These are phyloP conservation scores for Parietaria judaica DNA, from an alignment of 306 rosid species.

Conservation along the genomic window DNA sequence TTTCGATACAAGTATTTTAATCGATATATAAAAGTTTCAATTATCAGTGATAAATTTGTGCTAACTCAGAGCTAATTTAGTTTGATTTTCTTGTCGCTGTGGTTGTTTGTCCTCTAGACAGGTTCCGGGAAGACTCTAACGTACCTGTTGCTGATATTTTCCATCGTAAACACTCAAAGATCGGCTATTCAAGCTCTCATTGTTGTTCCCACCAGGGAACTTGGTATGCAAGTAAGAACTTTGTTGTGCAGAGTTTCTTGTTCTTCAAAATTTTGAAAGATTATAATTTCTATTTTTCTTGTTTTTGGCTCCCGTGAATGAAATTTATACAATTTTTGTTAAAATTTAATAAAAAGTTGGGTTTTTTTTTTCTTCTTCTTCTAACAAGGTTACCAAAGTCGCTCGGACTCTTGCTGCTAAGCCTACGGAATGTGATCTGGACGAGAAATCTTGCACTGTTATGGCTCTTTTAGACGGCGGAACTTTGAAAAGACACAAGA, in stretches of 20 bases:
- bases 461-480: constrained; percentile 98
- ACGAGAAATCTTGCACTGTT: constrained; percentile 52
- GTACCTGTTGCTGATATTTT: constrained; percentile 64
- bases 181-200: constrained; percentile 72
- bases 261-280: not conserved
- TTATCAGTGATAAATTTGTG: not conserved
- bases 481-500: constrained; percentile 76
- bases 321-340: not conserved
- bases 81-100: not conserved
- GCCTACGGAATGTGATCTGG: constrained; percentile 45
- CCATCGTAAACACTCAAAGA: constrained; percentile 43
- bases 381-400: constrained; percentile 68
- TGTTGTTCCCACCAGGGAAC: constrained; percentile 92
- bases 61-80: not conserved
- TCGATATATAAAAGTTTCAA: not conserved
- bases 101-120: constrained; percentile 56
- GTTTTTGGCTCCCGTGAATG: not conserved
- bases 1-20: not conserved
- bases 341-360: not conserved
- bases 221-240: constrained; percentile 84
- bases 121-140: constrained; percentile 97
- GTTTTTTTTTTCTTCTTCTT: not conserved
- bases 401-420: constrained; percentile 70
- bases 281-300: not conserved
- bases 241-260: not conserved